phyloP scores from a whole-genome alignment of 2,329 filamentous ascomycete species.

The Gremmenia infestans region DNA sequence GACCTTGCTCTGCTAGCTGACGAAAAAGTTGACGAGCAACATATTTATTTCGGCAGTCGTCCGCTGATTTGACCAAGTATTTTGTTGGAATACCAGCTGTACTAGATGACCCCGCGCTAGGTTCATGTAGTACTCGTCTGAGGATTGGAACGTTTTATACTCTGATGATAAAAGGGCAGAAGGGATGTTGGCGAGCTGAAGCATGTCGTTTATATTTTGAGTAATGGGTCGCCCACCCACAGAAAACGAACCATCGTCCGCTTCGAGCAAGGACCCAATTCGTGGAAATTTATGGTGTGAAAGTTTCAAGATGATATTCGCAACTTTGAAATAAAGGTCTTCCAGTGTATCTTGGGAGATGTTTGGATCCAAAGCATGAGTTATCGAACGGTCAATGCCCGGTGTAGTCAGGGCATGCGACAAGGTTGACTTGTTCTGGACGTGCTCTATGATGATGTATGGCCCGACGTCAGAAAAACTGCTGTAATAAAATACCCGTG shows the following conservation, averaged over 20 bases:
- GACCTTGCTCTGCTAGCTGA: constrained; percentile 22
- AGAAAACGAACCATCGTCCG: neutral
- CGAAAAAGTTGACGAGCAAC: neutral
- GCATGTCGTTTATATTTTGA: neutral
- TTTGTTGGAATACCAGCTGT: neutral
- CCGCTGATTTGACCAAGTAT: neutral
- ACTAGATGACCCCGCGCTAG: neutral
- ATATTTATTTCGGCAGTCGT: neutral
- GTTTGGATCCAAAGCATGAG: constrained; percentile 26
- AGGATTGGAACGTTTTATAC: neutral
- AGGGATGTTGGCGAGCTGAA: neutral
- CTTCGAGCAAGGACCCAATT: constrained; percentile 9
- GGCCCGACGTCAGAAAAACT: constrained; percentile 1
- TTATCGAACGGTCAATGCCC: constrained; percentile 27
- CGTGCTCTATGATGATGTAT: constrained; percentile 6
- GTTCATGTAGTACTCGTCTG: neutral
- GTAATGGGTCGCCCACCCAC: neutral
- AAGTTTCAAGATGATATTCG: constrained; percentile 4
- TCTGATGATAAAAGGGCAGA: neutral
- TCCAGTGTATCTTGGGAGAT: neutral
- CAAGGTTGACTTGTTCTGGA: constrained; percentile 1
- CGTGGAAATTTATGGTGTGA: constrained; percentile 1
- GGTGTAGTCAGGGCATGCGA: constrained; percentile 1
- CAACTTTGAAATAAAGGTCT: neutral
- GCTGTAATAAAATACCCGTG: neutral